A percentile compares a stretch with the other conserved stretches of the same genome.
Evolutionary conservation across 2,329 filamentous ascomycete species (phyloP).

Genomic region (Fusarium robinianum): DNA sequence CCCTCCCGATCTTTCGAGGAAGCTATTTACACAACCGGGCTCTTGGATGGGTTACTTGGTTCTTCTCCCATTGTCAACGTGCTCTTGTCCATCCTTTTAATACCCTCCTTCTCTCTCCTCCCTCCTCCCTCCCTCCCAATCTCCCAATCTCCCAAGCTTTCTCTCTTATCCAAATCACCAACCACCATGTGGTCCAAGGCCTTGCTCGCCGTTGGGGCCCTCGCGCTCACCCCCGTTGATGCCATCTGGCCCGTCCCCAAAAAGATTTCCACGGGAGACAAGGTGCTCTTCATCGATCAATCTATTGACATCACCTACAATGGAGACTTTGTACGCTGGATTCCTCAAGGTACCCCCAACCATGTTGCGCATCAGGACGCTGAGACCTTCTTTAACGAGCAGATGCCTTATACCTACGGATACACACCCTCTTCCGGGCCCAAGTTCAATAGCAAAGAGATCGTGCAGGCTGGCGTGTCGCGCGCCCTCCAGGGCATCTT

Average conservation of each 20-base stretch:
- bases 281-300: constrained; percentile 57
- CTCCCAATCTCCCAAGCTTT: background rate
- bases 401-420: constrained; percentile 55
- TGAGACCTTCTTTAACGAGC: constrained; percentile 43
- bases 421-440: constrained; percentile 47
- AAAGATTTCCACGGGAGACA: constrained; percentile 55
- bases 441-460: constrained; percentile 53
- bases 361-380: constrained; percentile 25
- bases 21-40: no score
- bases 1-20: no score
- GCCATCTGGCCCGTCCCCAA: constrained; percentile 64
- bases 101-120: background rate
- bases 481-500: constrained; percentile 68
- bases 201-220: constrained; percentile 46
- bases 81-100: background rate
- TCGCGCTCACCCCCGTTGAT: constrained; percentile 48
- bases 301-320: constrained; percentile 62
- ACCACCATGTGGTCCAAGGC: constrained; percentile 39
- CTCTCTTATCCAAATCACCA: no score
- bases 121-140: constrained; percentile 1
- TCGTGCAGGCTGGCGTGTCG: constrained; percentile 61
- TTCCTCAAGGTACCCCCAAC: constrained; percentile 38
- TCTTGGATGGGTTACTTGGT: background rate
- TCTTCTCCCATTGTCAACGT: background rate
- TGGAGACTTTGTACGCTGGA: constrained; percentile 58